A percentile compares a stretch with the other conserved stretches of the same genome.
Evolutionary conservation across 495 filamentous ascomycete species (phyloP).

Genomic region (Cercophora samala): DNA sequence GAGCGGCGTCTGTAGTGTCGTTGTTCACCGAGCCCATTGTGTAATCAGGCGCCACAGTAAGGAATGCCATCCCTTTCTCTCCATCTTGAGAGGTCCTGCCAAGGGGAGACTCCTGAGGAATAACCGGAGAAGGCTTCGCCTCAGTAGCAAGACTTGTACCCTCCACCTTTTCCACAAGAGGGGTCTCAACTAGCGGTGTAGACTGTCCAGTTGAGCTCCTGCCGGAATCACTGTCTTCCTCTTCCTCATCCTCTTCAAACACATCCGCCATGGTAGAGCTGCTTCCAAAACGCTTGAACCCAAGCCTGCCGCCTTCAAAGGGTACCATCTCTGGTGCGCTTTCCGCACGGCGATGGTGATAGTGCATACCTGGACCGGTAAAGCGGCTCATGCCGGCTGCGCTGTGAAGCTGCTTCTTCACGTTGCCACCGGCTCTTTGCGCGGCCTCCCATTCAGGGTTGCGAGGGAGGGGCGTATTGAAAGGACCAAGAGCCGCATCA

Average conservation of each 20-base stretch:
- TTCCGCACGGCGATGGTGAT: constrained; percentile 81
- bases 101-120: neutral
- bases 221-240: constrained; percentile 43
- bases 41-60: neutral
- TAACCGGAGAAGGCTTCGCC: neutral
- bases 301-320: constrained; percentile 66
- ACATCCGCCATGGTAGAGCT: constrained; percentile 80
- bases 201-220: constrained; percentile 29
- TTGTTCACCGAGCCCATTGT: neutral
- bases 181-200: constrained; percentile 26
- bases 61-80: neutral
- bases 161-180: constrained; percentile 20
- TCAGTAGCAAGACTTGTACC: neutral
- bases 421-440: constrained; percentile 55
- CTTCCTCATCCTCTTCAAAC: constrained; percentile 94
- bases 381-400: constrained; percentile 74
- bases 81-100: neutral
- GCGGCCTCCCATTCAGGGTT: constrained; percentile 57
- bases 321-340: constrained; percentile 87
- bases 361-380: constrained; percentile 78
- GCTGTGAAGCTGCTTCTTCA: constrained; percentile 82
- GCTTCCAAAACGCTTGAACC: constrained; percentile 56
- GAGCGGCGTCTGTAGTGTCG: neutral
- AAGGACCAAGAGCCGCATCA: constrained; percentile 91
- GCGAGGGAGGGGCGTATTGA: constrained; percentile 70